These are phyloP conservation scores for Nicotiana otophora DNA, from an alignment of 257 asterid genomes.

Conservation along the genomic window DNA sequence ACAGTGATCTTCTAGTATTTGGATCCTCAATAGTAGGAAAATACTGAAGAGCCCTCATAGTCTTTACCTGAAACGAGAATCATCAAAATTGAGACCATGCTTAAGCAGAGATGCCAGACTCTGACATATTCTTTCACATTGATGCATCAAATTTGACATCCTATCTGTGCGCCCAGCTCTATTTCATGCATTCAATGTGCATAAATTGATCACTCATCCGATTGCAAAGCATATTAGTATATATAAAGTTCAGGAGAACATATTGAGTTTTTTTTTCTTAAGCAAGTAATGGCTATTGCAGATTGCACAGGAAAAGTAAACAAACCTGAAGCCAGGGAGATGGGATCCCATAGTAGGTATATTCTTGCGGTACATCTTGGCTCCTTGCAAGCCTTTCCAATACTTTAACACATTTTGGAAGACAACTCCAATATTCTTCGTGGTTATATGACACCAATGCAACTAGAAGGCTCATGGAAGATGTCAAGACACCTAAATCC, in stretches of 20 bases:
- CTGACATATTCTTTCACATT: neutral
- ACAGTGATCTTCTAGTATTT: constrained; percentile 84
- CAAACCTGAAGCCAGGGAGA: constrained; percentile 99
- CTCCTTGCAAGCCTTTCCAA: constrained; percentile 93
- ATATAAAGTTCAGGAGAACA: neutral
- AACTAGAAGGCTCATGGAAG: constrained; percentile 96
- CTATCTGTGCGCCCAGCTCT: neutral
- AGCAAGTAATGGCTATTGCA: constrained; percentile 1
- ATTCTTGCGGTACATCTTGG: constrained; percentile 97
- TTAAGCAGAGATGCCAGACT: neutral
- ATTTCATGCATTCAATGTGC: neutral
- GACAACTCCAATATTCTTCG: constrained; percentile 95
- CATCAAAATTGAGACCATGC: neutral
- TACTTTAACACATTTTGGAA: constrained; percentile 86
- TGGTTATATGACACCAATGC: constrained; percentile 93
- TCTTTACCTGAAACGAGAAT: constrained; percentile 60
- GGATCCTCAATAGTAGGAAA: constrained; percentile 98
- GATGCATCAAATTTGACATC: neutral
- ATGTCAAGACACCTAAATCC: constrained; percentile 94
- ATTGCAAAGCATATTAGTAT: neutral
- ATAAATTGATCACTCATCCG: neutral
- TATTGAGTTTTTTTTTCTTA: constrained; percentile 2
- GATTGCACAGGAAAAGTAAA: constrained; percentile 9
- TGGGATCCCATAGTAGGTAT: constrained; percentile 97
- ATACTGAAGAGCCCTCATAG: constrained; percentile 99